phyloP scores from a whole-genome alignment of 2,329 filamentous ascomycete species.

The Colletotrichum sp. region DNA sequence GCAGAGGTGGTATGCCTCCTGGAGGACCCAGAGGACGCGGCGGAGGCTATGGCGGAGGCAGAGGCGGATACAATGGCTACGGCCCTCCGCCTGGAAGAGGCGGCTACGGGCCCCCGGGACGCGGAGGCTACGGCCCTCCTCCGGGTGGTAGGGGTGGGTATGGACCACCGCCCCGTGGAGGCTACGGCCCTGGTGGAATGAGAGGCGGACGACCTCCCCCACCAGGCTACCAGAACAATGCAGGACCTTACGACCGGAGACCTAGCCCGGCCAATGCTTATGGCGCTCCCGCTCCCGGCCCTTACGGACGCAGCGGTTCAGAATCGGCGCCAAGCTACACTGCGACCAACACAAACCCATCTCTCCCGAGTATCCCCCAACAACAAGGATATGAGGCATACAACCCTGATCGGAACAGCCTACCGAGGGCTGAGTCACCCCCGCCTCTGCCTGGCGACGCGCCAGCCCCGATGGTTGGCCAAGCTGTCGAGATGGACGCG shows the following conservation, averaged over 20 bases:
- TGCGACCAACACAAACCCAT: slow-evolving; percentile 38
- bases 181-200: slow-evolving; percentile 34
- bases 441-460: slow-evolving; percentile 61
- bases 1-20: slow-evolving; percentile 51
- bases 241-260: slow-evolving; percentile 41
- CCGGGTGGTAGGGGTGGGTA: slow-evolving; percentile 50
- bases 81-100: slow-evolving; percentile 41
- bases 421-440: slow-evolving; percentile 68
- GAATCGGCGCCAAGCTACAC: slow-evolving; percentile 41
- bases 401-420: slow-evolving; percentile 42
- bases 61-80: slow-evolving; percentile 44
- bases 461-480: slow-evolving; percentile 53
- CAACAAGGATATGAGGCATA: slow-evolving; percentile 46
- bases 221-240: slow-evolving; percentile 44
- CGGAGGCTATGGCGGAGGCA: slow-evolving; percentile 44
- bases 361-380: slow-evolving; percentile 38
- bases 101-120: slow-evolving; percentile 47
- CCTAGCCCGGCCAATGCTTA: slow-evolving; percentile 43
- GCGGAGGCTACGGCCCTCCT: slow-evolving; percentile 35
- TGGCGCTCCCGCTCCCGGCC: slow-evolving; percentile 25
- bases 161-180: slow-evolving; percentile 44
- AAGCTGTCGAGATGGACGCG: slow-evolving; percentile 83
- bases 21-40: slow-evolving; percentile 50
- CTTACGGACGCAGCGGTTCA: slow-evolving; percentile 40
- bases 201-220: slow-evolving; percentile 47